phyloP scores from a whole-genome alignment of 495 filamentous ascomycete species.

The Hypoxylon crocopeplum region DNA sequence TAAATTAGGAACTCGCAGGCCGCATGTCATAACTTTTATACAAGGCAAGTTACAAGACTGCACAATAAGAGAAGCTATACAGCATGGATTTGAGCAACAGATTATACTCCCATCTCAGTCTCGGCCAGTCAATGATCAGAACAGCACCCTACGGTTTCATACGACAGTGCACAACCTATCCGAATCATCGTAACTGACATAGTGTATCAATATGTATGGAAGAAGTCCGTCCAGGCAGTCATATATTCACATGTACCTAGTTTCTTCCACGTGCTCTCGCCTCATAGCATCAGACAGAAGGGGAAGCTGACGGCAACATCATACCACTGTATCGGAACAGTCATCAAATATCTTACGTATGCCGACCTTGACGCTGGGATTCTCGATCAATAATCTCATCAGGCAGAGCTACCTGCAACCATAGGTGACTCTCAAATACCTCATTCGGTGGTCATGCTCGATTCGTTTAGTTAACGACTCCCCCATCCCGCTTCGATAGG shows the following conservation, averaged over 20 bases:
- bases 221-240: slow-evolving; percentile 13
- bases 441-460: slow-evolving; percentile 22
- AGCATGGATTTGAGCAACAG: too few species aligned
- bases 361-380: slow-evolving; percentile 4
- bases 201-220: too few species aligned
- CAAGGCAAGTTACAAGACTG: neutral
- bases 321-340: slow-evolving; percentile 27
- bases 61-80: neutral
- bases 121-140: too few species aligned
- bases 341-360: slow-evolving; percentile 36
- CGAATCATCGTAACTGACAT: too few species aligned
- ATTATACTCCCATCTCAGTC: too few species aligned
- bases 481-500: slow-evolving; percentile 14
- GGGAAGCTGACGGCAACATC: slow-evolving; percentile 26
- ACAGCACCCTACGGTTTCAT: too few species aligned
- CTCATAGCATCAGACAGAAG: slow-evolving; percentile 15
- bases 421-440: slow-evolving; percentile 17
- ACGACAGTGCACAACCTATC: too few species aligned
- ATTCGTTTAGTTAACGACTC: neutral
- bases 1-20: too few species aligned
- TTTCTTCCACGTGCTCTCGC: slow-evolving; percentile 21
- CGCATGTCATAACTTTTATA: too few species aligned
- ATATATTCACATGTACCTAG: neutral
- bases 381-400: slow-evolving; percentile 22
- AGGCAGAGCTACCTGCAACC: slow-evolving; percentile 16